Evolutionary conservation across 2,329 filamentous ascomycete genomes (phyloP).

Genomic region (Xylariaceae sp.): DNA sequence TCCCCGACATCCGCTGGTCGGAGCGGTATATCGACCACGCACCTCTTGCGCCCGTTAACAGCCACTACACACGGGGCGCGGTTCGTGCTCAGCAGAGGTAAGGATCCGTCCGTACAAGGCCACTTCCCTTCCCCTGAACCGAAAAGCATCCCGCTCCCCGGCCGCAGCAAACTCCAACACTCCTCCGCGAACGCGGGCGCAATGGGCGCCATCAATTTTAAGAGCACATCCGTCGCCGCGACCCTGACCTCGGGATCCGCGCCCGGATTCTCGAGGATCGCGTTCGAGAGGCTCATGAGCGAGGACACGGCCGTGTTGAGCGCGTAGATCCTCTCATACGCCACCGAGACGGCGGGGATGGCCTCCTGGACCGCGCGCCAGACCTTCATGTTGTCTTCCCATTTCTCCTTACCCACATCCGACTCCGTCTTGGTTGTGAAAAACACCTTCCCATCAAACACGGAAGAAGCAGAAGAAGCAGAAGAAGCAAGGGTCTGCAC

Average conservation of each 20-base stretch:
- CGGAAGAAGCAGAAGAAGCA: no score
- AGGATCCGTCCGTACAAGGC: constrained; percentile 50
- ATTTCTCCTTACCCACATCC: constrained; percentile 29
- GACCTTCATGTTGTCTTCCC: constrained; percentile 45
- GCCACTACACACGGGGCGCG: constrained; percentile 61
- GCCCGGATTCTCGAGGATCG: constrained; percentile 44
- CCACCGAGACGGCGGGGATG: constrained; percentile 60
- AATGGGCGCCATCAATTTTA: constrained; percentile 73
- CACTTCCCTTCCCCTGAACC: constrained; percentile 44
- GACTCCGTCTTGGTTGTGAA: constrained; percentile 36
- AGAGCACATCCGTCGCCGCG: constrained; percentile 48
- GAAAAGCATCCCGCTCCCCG: constrained; percentile 37
- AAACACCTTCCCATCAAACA: constrained; percentile 30
- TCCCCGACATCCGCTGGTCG: constrained; percentile 37
- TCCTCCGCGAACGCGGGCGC: constrained; percentile 77
- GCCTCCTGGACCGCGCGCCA: constrained; percentile 64
- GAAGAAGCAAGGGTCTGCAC: constrained; percentile 36
- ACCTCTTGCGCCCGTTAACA: constrained; percentile 72
- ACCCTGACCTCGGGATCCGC: constrained; percentile 41
- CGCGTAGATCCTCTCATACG: constrained; percentile 66
- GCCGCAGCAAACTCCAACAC: constrained; percentile 61
- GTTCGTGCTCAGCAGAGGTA: constrained; percentile 44
- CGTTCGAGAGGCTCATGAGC: constrained; percentile 75
- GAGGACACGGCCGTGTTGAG: constrained; percentile 82
- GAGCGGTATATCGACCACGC: constrained; percentile 58